Evolutionary conservation across 2,329 filamentous ascomycete genomes (phyloP), one percentile per base, ranked within the genome.

Genomic region (Cladosporium velox): DNA sequence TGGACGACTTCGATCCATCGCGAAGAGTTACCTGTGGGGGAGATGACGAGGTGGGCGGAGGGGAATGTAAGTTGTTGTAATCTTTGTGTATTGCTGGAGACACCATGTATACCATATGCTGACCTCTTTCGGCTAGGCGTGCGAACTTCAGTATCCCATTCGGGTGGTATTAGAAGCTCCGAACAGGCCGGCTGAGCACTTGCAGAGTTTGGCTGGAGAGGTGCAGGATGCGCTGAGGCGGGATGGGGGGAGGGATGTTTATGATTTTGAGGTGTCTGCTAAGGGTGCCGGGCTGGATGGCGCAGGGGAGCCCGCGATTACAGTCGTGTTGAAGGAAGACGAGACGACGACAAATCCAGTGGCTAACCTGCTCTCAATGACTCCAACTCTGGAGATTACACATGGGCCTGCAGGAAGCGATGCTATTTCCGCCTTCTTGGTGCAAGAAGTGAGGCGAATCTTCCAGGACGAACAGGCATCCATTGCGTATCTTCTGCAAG

Each of bases 1-100:
- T 89, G 88, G 77, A 98, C 95, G 0, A 99, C 95, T 4, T 90
- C 91, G 0, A 96, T 98, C 65, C 93, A 96, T 78, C 87, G 95
- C 65, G 93, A 94, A 14, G 85, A 88, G 54, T 81, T 99, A 71
- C 95, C 95, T 5, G 79, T 97, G 71, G 86, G 90, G 75, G 86
- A 89, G 64, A 99, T 99, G 95, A 86, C 91, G 71, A 86, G 90
- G 68, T 98, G 95, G 94, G 91, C 92, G 11, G 91, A 96, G 74
- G 93, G 93, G 70, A 92, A 91, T 85, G 93, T 96, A 78, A 68
- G 80, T 59, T 18, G 3, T 26, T n/a, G 24, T 24, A 24, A 1
- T 21, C 21, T 7, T 34, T 47, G n/a, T 21, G 26, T 21, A 12
- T 35, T 14, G 44, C 18, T 49, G 15, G 24, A 24, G 8, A 6